Evolutionary conservation across 2,329 filamentous ascomycete genomes (phyloP).

Genomic region (Metarhizium rileyi): DNA sequence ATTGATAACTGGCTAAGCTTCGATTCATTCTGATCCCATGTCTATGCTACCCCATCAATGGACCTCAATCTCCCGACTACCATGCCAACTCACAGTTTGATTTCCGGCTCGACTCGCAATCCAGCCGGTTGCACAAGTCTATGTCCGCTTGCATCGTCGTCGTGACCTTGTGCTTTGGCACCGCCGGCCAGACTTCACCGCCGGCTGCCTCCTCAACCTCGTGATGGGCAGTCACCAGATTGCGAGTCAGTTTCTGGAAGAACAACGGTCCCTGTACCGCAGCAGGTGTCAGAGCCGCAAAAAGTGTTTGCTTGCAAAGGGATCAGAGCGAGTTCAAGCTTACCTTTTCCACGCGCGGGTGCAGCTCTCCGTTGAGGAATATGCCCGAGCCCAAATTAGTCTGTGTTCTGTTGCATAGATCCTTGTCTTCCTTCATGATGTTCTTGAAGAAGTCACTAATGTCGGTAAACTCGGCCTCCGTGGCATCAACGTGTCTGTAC

Average conservation of each 20-base stretch:
- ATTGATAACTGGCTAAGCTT: constrained; percentile 25
- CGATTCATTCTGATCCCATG: constrained; percentile 5
- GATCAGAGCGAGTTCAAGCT: background rate
- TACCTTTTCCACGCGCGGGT: constrained; percentile 40
- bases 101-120: constrained; percentile 9
- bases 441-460: constrained; percentile 41
- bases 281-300: background rate
- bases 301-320: background rate
- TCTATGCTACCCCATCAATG: background rate
- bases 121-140: constrained; percentile 16
- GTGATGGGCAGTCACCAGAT: constrained; percentile 19
- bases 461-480: constrained; percentile 34
- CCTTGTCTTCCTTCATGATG: constrained; percentile 41
- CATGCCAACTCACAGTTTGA: constrained; percentile 11
- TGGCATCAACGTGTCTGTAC: constrained; percentile 36
- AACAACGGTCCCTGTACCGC: constrained; percentile 29
- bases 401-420: constrained; percentile 38
- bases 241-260: constrained; percentile 22
- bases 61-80: constrained; percentile 7
- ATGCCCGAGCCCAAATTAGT: constrained; percentile 40
- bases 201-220: constrained; percentile 14
- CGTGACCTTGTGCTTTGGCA: constrained; percentile 12
- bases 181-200: constrained; percentile 21
- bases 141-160: constrained; percentile 16
- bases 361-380: constrained; percentile 41